Conservation (phyloP, 2,329 filamentous ascomycete genomes). For the Cercospora sojina region DNA sequence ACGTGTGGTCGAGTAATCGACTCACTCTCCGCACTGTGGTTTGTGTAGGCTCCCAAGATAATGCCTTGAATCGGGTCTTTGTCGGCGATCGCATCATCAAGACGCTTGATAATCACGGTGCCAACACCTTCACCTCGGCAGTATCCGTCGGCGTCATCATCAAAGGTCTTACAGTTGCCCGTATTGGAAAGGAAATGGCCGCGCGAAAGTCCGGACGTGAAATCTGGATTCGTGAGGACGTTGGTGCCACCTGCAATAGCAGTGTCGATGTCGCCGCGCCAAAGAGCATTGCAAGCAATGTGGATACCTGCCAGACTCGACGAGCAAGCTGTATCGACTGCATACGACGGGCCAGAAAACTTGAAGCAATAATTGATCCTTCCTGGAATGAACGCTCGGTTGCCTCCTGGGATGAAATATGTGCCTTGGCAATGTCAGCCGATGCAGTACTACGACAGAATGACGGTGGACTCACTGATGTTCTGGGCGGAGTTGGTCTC, state of each 20-base stretch:
- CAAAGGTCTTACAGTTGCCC: neutral
- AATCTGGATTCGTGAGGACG: neutral
- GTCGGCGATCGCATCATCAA: neutral
- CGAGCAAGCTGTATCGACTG: neutral
- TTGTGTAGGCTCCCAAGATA: neutral
- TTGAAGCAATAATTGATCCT: neutral
- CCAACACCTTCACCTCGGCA: neutral
- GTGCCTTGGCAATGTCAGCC: neutral
- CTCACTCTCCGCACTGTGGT: neutral
- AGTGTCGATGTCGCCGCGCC: neutral
- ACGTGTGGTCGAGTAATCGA: conserved; percentile 19
- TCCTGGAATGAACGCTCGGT: neutral
- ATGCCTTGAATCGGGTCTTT: neutral
- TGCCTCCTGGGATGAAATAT: neutral
- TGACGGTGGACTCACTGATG: neutral
- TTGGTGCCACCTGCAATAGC: neutral
- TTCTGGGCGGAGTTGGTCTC: conserved; percentile 31
- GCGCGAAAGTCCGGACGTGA: neutral
- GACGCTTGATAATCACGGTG: neutral
- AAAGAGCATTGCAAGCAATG: neutral
- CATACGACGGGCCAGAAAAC: neutral
- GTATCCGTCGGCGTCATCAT: neutral
- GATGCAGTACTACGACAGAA: neutral
- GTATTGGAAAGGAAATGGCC: neutral
- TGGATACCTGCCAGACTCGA: neutral